A percentile compares a stretch with the other conserved stretches of the same genome.
These are phyloP conservation scores for Russula foetens DNA, from an alignment of 768 basidiomycete species.

Conservation along the genomic window DNA sequence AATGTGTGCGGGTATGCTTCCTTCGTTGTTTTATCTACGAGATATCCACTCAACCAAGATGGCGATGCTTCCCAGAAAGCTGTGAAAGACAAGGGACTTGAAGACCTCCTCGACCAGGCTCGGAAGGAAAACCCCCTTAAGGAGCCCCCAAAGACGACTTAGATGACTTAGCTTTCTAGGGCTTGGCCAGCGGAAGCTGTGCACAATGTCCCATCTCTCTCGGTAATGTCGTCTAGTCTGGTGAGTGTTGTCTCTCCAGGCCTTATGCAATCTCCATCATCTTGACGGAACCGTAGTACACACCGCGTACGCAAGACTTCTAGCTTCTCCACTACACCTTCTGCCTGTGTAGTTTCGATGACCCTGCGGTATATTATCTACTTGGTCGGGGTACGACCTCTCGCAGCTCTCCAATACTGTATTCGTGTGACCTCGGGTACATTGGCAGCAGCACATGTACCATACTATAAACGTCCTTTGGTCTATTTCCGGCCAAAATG, in stretches of 20 bases:
- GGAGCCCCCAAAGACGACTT: conserved; percentile 42
- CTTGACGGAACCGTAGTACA: not conserved
- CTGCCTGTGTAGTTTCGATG: not conserved
- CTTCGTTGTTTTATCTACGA: not conserved
- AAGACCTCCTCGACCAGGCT: conserved; percentile 70
- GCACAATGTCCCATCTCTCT: not conserved
- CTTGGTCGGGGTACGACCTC: not conserved
- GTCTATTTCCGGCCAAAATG: not conserved
- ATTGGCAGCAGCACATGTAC: not conserved
- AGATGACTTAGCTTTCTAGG: conserved; percentile 23
- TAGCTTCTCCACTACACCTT: not conserved
- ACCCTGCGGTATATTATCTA: not conserved
- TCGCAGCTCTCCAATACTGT: not conserved
- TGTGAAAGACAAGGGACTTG: conserved; percentile 68
- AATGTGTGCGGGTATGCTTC: conserved; percentile 69
- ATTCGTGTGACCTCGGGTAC: not conserved
- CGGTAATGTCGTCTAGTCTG: not conserved
- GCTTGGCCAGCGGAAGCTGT: not conserved
- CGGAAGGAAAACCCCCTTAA: conserved; percentile 36
- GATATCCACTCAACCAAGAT: not conserved
- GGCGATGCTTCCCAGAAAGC: conserved; percentile 47
- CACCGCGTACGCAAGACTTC: not conserved
- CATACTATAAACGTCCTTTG: not conserved
- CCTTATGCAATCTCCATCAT: not conserved
- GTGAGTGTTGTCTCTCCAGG: not conserved